Evolutionary conservation across 768 basidiomycete species (phyloP).

Genomic region (Boletus rex-veris): DNA sequence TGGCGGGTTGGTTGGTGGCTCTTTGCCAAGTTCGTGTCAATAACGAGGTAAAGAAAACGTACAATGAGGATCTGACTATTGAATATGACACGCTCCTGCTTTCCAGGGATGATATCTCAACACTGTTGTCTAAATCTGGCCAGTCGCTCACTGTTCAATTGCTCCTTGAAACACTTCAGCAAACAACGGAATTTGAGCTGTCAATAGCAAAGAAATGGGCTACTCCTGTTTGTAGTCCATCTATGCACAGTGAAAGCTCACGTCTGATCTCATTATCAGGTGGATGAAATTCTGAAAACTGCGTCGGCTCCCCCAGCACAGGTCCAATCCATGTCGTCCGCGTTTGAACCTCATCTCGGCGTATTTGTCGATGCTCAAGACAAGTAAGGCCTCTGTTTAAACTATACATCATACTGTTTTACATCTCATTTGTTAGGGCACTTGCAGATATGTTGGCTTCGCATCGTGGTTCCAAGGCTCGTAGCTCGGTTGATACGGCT

Average conservation of each 20-base stretch:
- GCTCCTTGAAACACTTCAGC: constrained; percentile 82
- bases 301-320: constrained; percentile 50
- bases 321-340: constrained; percentile 72
- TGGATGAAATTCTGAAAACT: constrained; percentile 59
- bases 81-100: neutral
- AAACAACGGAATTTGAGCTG: constrained; percentile 84
- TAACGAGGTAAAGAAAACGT: constrained; percentile 60
- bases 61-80: neutral
- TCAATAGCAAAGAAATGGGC: constrained; percentile 81
- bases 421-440: constrained; percentile 46
- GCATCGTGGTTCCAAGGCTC: constrained; percentile 61
- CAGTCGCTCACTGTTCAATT: constrained; percentile 70
- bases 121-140: constrained; percentile 74
- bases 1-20: constrained; percentile 88
- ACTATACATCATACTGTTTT: neutral
- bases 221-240: constrained; percentile 51
- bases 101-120: constrained; percentile 76
- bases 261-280: constrained; percentile 35
- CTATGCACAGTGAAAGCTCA: neutral
- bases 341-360: constrained; percentile 89
- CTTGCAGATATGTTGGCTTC: constrained; percentile 87
- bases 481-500: constrained; percentile 64
- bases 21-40: constrained; percentile 82
- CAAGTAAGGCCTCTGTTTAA: constrained; percentile 54
- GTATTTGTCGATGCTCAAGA: constrained; percentile 97